Evolutionary conservation across 192 early-diverging fungal species (phyloP).

Genomic region (Jimgerdemannia flammicorona): DNA sequence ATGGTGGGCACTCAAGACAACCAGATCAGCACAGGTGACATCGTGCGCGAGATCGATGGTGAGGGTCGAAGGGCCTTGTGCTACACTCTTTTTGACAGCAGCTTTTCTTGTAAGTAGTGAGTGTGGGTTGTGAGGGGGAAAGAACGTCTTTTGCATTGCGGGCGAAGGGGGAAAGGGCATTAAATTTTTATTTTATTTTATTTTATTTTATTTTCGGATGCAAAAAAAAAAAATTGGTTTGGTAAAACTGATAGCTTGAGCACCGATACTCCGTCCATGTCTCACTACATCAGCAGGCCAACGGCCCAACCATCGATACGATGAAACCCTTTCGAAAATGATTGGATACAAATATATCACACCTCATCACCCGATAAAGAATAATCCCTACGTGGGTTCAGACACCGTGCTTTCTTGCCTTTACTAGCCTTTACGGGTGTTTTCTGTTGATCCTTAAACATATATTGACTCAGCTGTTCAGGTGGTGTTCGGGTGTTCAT

Average conservation of each 20-base stretch:
- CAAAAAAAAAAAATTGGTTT: too few relatives aligned
- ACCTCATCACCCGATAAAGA: too few relatives aligned
- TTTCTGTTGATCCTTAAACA: too few relatives aligned
- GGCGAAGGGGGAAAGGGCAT: conserved; percentile 34
- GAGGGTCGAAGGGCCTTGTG: conserved; percentile 65
- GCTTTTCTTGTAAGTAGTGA: conserved; percentile 83
- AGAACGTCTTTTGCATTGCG: conserved; percentile 56
- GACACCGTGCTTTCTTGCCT: too few relatives aligned
- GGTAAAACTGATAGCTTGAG: too few relatives aligned
- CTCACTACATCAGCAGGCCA: not conserved
- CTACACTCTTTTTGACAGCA: conserved; percentile 79
- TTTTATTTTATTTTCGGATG: not conserved
- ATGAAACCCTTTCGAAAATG: conserved; percentile 22
- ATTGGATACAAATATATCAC: too few relatives aligned
- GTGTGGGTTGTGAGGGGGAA: conserved; percentile 67
- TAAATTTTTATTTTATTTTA: not conserved
- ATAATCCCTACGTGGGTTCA: too few relatives aligned
- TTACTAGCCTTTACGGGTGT: too few relatives aligned
- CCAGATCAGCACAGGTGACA: conserved; percentile 63
- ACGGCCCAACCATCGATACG: conserved; percentile 13
- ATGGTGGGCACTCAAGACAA: conserved; percentile 47
- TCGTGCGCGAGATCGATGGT: conserved; percentile 66
- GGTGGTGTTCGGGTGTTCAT: too few relatives aligned
- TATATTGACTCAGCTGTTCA: too few relatives aligned
- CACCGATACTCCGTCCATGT: conserved; percentile 3